Conservation (phyloP, 345 rosid species). For the Pugionium cornutum region DNA sequence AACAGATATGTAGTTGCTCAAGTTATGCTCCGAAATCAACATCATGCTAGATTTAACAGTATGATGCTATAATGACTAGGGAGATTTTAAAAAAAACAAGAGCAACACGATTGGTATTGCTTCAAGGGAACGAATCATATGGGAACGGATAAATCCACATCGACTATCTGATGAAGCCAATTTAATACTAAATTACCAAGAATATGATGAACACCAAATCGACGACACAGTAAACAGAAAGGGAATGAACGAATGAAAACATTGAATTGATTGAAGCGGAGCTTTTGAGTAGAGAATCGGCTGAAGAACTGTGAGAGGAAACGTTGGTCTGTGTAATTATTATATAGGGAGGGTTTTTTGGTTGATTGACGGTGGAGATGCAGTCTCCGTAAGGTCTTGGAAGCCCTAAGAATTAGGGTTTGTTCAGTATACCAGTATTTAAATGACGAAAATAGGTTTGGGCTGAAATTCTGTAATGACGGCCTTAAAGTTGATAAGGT, state of each 20-base stretch:
- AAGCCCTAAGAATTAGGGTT: constrained; percentile 29
- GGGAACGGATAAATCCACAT: constrained; percentile 68
- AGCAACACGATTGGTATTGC: constrained; percentile 66
- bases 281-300: not conserved
- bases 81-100: not conserved
- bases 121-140: constrained; percentile 88
- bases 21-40: constrained; percentile 9
- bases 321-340: not conserved
- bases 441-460: constrained; percentile 25
- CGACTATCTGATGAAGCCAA: constrained; percentile 83
- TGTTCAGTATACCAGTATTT: not conserved
- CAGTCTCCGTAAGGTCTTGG: not conserved
- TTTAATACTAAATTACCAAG: not conserved
- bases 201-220: not conserved
- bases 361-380: constrained; percentile 22
- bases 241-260: not conserved
- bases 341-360: constrained; percentile 11
- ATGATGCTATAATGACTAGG: not conserved
- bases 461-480: not conserved
- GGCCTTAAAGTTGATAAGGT: too few species aligned
- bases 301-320: not conserved
- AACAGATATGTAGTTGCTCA: constrained; percentile 21
- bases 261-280: too few species aligned
- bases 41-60: constrained; percentile 21
- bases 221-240: not conserved